Base-by-base conservation (phyloP, 2,329 filamentous ascomycete genomes). In the Aspergillus transmontanensis region DNA sequence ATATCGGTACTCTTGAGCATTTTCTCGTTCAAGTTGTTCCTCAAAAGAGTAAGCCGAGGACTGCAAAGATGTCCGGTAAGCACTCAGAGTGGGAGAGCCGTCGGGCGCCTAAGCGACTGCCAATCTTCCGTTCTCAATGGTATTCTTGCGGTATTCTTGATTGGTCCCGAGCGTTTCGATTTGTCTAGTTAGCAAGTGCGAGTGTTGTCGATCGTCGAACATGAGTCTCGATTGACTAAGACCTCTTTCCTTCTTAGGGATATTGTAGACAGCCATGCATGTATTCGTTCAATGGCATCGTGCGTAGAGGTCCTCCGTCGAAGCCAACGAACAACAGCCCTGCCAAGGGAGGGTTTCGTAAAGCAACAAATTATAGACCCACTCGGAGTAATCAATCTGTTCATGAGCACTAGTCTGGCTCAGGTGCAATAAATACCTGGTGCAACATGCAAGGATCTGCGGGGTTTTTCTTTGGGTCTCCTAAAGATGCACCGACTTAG, bases 361-460 rank as follows among this genome's bases (percentile, higher is more conserved):
- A 51, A 51, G 19, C 28, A 32, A 34, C 28, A 30, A 30, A 6
- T 36, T 41, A 34, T 53, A 23, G 62, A 61, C 55, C 62, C 62
- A 61, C 62, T n/a, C 19, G 39, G 6, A n/a, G 39, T 58, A 55
- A 46, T 32, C 23, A 7, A 56, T 19, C 16, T 32, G 58, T 66
- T 65, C 66, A 41, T 61, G 63, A 66, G 54, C 50, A 50, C 63
- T 64, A 64, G 63, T 51, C 46, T 19, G 7, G 3, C 46, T 64
- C 62, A 65, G 65, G 61, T 67, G 62, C 48, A 66, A 61, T 64
- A 68, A 66, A 65, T 59, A 59, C 57, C 61, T 23, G 51, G 45
- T 30, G 46, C 48, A 14, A 54, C 39, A 23, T 48, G 55, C 34
- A 36, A 16, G 34, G 28, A 19, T 30, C 53, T 39, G 16, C 26